Evolutionary conservation across 2,329 filamentous ascomycete species (phyloP).

Genomic region (Trichoderma lentiforme): DNA sequence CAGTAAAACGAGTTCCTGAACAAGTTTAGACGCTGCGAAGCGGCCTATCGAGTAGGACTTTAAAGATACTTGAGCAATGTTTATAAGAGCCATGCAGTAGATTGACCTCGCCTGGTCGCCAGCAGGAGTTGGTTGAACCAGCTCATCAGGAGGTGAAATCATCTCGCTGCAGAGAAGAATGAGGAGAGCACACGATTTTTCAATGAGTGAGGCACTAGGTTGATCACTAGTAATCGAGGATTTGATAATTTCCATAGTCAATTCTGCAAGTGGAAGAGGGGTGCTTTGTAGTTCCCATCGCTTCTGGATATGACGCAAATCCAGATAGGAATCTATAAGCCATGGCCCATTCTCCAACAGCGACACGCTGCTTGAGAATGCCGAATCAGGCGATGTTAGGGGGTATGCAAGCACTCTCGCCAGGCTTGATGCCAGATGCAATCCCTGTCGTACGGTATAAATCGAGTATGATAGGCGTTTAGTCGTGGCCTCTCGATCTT

Average conservation of each 20-base stretch:
- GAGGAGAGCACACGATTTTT: conserved; percentile 39
- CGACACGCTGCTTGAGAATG: conserved; percentile 31
- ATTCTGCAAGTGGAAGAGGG: conserved; percentile 37
- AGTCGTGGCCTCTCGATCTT: conserved; percentile 23
- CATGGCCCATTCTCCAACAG: conserved; percentile 44
- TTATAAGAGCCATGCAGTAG: conserved; percentile 39
- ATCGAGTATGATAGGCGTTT: conserved; percentile 41
- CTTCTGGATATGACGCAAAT: conserved; percentile 40
- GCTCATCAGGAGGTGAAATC: conserved; percentile 31
- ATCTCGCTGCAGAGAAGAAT: conserved; percentile 43
- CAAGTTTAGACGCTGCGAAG: conserved; percentile 42
- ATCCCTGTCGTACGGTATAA: conserved; percentile 39
- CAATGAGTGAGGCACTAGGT: conserved; percentile 24
- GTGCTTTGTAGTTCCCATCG: conserved; percentile 35
- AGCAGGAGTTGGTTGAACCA: conserved; percentile 29
- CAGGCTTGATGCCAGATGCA: conserved; percentile 46
- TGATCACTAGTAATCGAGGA: conserved; percentile 22
- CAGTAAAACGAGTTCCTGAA: conserved; percentile 40
- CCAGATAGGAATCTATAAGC: conserved; percentile 48
- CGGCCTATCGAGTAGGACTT: conserved; percentile 35
- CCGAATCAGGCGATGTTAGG: conserved; percentile 33
- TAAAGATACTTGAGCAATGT: conserved; percentile 37
- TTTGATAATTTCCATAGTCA: conserved; percentile 34
- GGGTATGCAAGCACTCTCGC: conserved; percentile 43
- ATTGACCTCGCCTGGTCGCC: conserved; percentile 31